Conservation (phyloP, 176 grass and related monocot species). For the Tuctoria greenei region DNA sequence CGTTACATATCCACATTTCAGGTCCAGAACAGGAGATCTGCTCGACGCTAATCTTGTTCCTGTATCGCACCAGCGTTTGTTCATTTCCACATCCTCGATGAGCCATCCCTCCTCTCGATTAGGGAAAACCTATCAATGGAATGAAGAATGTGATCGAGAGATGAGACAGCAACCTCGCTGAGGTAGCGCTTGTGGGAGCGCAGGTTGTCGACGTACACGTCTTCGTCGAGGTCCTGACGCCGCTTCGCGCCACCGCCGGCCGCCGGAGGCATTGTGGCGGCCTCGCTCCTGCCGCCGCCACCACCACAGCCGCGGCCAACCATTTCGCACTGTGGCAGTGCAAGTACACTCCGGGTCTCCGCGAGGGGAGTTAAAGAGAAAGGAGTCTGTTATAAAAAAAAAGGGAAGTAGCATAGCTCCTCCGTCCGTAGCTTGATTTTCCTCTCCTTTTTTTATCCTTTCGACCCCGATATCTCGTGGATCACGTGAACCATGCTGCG, state of each 20-base stretch:
- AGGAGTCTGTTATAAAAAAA: background rate
- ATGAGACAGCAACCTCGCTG: constrained; percentile 49
- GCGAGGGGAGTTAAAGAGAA: constrained; percentile 13
- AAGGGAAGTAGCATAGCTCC: no score
- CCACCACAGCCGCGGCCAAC: background rate
- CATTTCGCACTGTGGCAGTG: background rate
- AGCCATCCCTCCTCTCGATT: background rate
- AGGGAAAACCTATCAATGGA: background rate
- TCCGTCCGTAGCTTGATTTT: background rate
- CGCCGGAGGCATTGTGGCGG: constrained; percentile 33
- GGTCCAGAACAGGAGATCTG: background rate
- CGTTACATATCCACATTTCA: background rate
- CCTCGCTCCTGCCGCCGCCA: constrained; percentile 24
- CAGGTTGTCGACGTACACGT: constrained; percentile 82
- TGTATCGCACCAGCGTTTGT: background rate
- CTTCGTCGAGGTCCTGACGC: constrained; percentile 58
- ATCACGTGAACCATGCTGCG: background rate
- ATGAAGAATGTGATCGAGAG: background rate
- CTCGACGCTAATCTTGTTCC: background rate
- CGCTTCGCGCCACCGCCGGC: constrained; percentile 44
- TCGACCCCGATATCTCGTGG: background rate
- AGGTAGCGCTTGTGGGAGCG: constrained; percentile 78
- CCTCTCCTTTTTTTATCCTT: background rate
- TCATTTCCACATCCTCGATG: background rate
- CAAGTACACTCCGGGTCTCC: no score